A percentile compares a stretch with the other conserved stretches of the same genome.
These are phyloP conservation scores for Pecoramyces ruminantium DNA, from an alignment of 192 early-diverging fungal species.

Conservation along the genomic window DNA sequence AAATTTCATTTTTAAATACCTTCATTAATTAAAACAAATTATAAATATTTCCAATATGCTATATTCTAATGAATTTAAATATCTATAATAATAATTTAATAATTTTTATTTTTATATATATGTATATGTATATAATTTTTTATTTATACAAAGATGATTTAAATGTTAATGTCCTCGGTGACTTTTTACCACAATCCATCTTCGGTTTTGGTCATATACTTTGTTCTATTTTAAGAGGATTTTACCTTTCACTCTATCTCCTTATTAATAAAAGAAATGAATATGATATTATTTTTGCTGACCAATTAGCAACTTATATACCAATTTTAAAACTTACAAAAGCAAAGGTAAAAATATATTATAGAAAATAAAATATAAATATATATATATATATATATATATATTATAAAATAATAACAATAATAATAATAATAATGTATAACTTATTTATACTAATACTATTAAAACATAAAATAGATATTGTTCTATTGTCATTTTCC, in stretches of 20 bases:
- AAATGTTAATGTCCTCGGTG: conserved; percentile 48
- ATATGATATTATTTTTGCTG: conserved; percentile 66
- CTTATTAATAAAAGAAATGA: conserved; percentile 10
- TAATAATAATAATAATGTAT: too few species aligned
- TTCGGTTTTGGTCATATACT: conserved; percentile 55
- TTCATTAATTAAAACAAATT: too few species aligned
- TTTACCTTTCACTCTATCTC: conserved; percentile 44
- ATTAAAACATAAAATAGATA: conserved; percentile 13
- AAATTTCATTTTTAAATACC: too few species aligned
- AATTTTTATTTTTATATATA: too few species aligned
- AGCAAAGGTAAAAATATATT: conserved; percentile 28
- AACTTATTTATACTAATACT: too few species aligned
- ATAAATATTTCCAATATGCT: too few species aligned
- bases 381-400: too few species aligned
- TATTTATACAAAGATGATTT: conserved; percentile 40
- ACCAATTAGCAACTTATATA: conserved; percentile 71
- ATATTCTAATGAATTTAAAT: too few species aligned
- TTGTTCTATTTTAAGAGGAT: conserved; percentile 62
- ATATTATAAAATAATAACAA: too few species aligned
- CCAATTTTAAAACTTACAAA: conserved; percentile 52
- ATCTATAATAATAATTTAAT: too few species aligned
- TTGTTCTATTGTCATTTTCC: conserved; percentile 97
- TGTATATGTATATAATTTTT: too few species aligned
- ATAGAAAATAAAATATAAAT: too few species aligned
- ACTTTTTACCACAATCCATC: conserved; percentile 56